phyloP scores from a whole-genome alignment of 2,329 filamentous ascomycete species.

The Fusarium compactum region DNA sequence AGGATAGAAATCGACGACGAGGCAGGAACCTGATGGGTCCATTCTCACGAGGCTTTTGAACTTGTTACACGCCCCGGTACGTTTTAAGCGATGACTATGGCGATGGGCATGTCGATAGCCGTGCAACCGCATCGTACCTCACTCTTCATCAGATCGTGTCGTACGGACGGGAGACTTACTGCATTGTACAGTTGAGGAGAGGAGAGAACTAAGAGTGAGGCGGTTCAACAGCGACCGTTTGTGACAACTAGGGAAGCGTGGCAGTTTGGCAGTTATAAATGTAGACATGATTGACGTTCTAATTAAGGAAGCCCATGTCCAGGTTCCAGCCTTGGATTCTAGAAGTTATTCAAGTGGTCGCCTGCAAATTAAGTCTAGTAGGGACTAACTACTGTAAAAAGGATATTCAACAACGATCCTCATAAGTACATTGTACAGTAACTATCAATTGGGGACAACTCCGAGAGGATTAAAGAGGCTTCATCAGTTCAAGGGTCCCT shows the following conservation, averaged over 20 bases:
- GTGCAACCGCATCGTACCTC: conserved; percentile 31
- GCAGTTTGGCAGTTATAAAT: conserved; percentile 20
- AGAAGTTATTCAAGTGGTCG: conserved; percentile 4
- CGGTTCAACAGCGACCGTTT: conserved; percentile 8
- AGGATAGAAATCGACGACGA: background rate
- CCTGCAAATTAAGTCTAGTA: background rate
- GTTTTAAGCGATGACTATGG: conserved; percentile 5
- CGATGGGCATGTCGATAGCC: conserved; percentile 33
- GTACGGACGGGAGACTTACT: background rate
- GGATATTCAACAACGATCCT: background rate
- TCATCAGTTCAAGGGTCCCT: background rate
- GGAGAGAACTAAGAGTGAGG: conserved; percentile 20
- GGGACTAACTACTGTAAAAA: background rate
- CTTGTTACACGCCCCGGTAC: conserved; percentile 11
- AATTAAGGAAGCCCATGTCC: conserved; percentile 12
- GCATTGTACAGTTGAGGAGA: background rate
- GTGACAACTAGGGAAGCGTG: conserved; percentile 14
- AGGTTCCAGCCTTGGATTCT: background rate
- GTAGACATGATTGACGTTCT: conserved; percentile 18
- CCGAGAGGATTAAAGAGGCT: background rate
- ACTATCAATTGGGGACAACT: background rate
- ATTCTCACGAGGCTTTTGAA: background rate
- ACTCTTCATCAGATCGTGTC: conserved; percentile 34
- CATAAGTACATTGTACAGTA: background rate
- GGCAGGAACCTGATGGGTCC: background rate